Evolutionary conservation across 2,329 filamentous ascomycete species (phyloP).

Genomic region (Botryosphaeria dothidea): DNA sequence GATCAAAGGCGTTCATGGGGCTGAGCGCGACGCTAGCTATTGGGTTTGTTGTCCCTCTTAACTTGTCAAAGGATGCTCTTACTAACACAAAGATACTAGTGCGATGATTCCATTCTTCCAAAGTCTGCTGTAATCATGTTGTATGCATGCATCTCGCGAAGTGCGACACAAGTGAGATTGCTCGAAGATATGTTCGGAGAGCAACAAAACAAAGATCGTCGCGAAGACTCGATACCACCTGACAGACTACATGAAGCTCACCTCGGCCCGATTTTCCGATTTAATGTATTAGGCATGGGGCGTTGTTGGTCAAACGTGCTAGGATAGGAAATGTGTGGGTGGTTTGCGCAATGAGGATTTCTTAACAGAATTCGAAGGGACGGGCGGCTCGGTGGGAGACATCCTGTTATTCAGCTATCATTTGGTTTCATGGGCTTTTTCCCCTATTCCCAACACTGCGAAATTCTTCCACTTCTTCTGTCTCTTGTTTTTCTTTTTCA

Average conservation of each 20-base stretch:
- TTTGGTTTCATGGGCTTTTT: neutral
- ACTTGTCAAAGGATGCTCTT: neutral
- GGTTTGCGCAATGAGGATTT: neutral
- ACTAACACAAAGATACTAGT: neutral
- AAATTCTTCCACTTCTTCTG: neutral
- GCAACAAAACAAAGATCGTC: too few species aligned
- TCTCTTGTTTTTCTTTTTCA: neutral
- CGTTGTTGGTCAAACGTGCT: constrained; percentile 6
- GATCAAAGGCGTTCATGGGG: constrained; percentile 81
- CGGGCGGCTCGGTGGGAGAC: neutral
- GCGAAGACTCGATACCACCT: neutral
- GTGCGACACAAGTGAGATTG: neutral
- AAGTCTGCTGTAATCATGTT: constrained; percentile 6
- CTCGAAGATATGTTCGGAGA: neutral
- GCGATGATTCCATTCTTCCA: constrained; percentile 19
- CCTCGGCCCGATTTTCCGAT: neutral
- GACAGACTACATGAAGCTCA: neutral
- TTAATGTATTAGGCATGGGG: neutral
- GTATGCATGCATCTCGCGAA: neutral
- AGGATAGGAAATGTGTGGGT: neutral
- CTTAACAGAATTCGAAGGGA: neutral
- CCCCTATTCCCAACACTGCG: too few species aligned
- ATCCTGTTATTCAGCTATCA: neutral
- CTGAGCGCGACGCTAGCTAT: constrained; percentile 84
- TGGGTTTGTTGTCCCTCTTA: constrained; percentile 66